These are phyloP conservation scores for Jacaranda mimosifolia DNA, from an alignment of 257 asterid species.

Conservation along the genomic window DNA sequence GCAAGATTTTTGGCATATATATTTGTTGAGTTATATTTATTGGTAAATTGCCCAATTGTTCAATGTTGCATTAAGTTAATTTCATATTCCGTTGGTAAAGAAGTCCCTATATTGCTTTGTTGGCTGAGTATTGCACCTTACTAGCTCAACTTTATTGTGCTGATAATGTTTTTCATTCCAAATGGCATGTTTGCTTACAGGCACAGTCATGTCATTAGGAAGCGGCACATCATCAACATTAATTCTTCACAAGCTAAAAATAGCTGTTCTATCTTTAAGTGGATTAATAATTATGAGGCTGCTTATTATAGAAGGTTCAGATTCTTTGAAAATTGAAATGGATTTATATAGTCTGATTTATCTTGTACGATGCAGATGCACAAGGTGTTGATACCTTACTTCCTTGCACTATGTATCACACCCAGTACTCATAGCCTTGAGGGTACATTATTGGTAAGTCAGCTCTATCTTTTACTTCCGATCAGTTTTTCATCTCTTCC, in stretches of 20 bases:
- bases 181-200: conserved; percentile 19
- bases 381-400: conserved; percentile 84
- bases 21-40: conserved; percentile 3
- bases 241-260: conserved; percentile 15
- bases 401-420: conserved; percentile 78
- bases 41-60: not conserved
- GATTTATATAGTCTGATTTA: conserved; percentile 11
- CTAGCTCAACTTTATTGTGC: conserved; percentile 13
- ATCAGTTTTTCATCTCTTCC: conserved; percentile 9
- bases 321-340: conserved; percentile 13
- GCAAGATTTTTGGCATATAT: not conserved
- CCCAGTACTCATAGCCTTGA: conserved; percentile 96
- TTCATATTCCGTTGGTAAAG: not conserved
- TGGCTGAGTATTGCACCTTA: conserved; percentile 10
- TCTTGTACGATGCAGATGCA: conserved; percentile 78
- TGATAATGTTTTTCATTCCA: conserved; percentile 11
- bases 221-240: conserved; percentile 17
- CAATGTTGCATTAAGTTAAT: not conserved
- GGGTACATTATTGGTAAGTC: conserved; percentile 86
- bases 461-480: conserved; percentile 28
- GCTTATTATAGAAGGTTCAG: conserved; percentile 12
- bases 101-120: not conserved
- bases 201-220: conserved; percentile 15
- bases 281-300: not conserved
- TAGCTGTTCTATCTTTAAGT: not conserved